A percentile compares a stretch with the other conserved stretches of the same genome.
Conservation (phyloP, 73 alveolate genomes). For the Uronychia setigera region DNA sequence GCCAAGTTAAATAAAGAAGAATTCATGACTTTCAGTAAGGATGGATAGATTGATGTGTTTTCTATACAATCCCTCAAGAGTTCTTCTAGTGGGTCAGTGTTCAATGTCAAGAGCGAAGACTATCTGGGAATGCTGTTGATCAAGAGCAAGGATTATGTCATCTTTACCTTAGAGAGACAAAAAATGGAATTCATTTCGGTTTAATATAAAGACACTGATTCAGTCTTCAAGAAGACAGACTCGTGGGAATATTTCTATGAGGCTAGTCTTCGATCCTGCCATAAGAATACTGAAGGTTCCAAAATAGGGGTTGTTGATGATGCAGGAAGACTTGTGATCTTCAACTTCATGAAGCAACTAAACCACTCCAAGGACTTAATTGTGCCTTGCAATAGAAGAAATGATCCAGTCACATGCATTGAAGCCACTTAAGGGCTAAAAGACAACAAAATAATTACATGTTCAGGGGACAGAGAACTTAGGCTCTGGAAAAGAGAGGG, state of each 20-base stretch:
- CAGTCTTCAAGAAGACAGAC: conserved; percentile 50
- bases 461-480: conserved; percentile 61
- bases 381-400: conserved; percentile 60
- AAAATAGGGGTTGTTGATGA: conserved; percentile 45
- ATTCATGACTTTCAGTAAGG: conserved; percentile 55
- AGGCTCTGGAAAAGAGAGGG: conserved; percentile 53
- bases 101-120: conserved; percentile 61
- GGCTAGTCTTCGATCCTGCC: conserved; percentile 42
- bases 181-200: conserved; percentile 49
- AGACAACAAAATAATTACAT: conserved; percentile 45
- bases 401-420: conserved; percentile 61
- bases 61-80: conserved; percentile 41
- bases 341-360: conserved; percentile 56
- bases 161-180: conserved; percentile 59
- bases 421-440: conserved; percentile 43
- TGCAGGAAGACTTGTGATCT: conserved; percentile 37
- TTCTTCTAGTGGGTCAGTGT: conserved; percentile 32
- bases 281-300: conserved; percentile 61
- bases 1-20: conserved; percentile 43
- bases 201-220: conserved; percentile 8
- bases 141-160: conserved; percentile 46
- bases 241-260: conserved; percentile 68
- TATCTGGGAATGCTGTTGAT: conserved; percentile 52
- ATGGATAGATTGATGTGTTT: conserved; percentile 52
- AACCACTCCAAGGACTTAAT: conserved; percentile 49